Base-by-base conservation (phyloP, 129 eudicot species). In the Arctium lappa region DNA sequence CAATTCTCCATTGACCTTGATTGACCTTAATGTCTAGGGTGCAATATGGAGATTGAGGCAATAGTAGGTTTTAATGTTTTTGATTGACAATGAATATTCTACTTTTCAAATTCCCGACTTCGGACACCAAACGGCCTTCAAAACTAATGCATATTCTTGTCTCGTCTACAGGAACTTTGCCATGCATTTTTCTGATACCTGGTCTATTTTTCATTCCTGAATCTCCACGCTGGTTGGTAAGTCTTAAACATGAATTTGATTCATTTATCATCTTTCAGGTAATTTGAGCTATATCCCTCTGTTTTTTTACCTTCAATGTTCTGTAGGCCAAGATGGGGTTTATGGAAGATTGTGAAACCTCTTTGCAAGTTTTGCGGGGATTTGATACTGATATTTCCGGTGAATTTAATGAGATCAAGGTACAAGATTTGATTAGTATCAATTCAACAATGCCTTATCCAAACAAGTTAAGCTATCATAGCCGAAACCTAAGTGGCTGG, bases 141-240 rank as follows among this genome's bases (percentile, higher is more conserved):
- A 78, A 7, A 46, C 33, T 77, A 74, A 78, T 18, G 29, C 68
- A 38, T 66, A 8, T 27, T 76, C 72, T 39, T 31, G 76, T 22
- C 42, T 22, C 68, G 4, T 42, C 70, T 81, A 80, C 90, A 89
- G 95, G 97, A 81, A 86, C 84, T 78, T 78, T 94, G 77, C 94
- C 97, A 70, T 93, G 98, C 85, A 82, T 89, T 36, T 3, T 88
- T 72, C 83, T 93, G 88, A 88, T 93, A 83, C 95, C 97, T 48
- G 95, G 97, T 80, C 89, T 93, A 16, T 93, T 93, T 86, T 93
- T 93, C 84, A 85, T 93, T 66, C 97, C 95, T 8, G 97, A 93
- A 83, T 93, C 97, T 82, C 95, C 97, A 76, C 95, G 97, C 46
- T 93, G 98, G 98, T 85, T 93, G 98, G 98, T 93, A 91, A 84